These are phyloP conservation scores for Coniochaeta pulveracea DNA, from an alignment of 2,329 filamentous ascomycete species.

Conservation along the genomic window DNA sequence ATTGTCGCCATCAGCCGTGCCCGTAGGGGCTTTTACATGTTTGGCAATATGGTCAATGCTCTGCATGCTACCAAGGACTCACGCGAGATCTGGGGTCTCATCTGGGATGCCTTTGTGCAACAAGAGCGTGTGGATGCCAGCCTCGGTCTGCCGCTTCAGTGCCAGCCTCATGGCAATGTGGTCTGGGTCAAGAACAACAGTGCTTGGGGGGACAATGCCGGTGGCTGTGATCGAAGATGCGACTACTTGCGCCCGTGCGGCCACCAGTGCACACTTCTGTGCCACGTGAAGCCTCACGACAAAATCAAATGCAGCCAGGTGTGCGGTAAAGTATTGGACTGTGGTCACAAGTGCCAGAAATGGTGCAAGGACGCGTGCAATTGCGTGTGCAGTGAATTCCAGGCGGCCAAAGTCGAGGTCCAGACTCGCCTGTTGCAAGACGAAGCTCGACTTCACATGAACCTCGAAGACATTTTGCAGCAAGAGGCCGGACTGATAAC, in stretches of 20 bases:
- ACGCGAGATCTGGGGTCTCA: slow-evolving; percentile 25
- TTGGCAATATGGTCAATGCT: slow-evolving; percentile 57
- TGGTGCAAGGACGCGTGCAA: slow-evolving; percentile 4
- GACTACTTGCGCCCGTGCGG: slow-evolving; percentile 30
- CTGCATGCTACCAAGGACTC: slow-evolving; percentile 32
- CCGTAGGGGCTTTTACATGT: slow-evolving; percentile 69
- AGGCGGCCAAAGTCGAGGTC: neutral
- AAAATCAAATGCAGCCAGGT: slow-evolving; percentile 11
- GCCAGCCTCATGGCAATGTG: slow-evolving; percentile 42
- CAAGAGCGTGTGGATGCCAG: slow-evolving; percentile 19
- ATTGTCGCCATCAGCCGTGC: slow-evolving; percentile 58
- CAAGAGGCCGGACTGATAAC: neutral
- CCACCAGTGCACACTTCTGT: slow-evolving; percentile 37
- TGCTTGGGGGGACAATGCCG: slow-evolving; percentile 36
- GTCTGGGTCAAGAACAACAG: slow-evolving; percentile 38
- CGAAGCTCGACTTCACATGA: neutral
- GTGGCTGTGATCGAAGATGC: slow-evolving; percentile 40
- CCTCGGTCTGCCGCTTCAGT: slow-evolving; percentile 49
- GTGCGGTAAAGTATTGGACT: slow-evolving; percentile 10
- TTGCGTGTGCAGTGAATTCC: neutral
- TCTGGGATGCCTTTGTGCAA: slow-evolving; percentile 38
- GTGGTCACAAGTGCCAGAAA: slow-evolving; percentile 10
- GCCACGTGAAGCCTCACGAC: slow-evolving; percentile 29
- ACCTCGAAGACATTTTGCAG: neutral
- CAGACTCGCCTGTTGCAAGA: neutral